Evolutionary conservation across 2,329 filamentous ascomycete species (phyloP).

Genomic region (Dactylellina drechsleri): DNA sequence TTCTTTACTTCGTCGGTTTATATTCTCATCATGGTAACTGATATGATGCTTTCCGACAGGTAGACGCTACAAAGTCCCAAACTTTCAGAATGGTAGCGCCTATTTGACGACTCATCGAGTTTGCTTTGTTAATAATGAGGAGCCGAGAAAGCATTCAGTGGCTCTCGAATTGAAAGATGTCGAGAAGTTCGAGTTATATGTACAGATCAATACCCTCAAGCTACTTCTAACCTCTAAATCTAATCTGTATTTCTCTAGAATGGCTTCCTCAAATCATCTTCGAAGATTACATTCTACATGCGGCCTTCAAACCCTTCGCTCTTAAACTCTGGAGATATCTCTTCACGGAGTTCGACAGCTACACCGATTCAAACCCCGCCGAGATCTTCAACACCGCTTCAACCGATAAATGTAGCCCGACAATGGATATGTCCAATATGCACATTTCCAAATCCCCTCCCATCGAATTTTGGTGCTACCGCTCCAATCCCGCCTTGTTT

Average conservation of each 20-base stretch:
- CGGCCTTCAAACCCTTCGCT: conserved; percentile 67
- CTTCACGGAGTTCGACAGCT: conserved; percentile 64
- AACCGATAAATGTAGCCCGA: conserved; percentile 61
- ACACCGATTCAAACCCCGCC: conserved; percentile 61
- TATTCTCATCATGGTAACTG: conserved; percentile 16
- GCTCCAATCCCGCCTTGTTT: conserved; percentile 78
- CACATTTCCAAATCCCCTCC: conserved; percentile 82
- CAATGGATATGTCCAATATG: conserved; percentile 85
- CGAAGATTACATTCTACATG: conserved; percentile 88
- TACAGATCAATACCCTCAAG: conserved; percentile 60
- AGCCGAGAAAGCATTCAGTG: conserved; percentile 84
- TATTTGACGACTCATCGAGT: conserved; percentile 95
- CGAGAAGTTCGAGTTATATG: conserved; percentile 89
- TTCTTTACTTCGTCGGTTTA: conserved; percentile 11
- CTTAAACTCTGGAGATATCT: conserved; percentile 62
- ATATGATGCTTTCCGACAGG: conserved; percentile 55
- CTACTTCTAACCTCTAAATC: not conserved
- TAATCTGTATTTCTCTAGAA: conserved; percentile 66
- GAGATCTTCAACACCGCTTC: conserved; percentile 60
- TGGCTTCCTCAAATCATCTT: conserved; percentile 91
- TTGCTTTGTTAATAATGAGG: conserved; percentile 90
- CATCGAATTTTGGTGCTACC: conserved; percentile 91
- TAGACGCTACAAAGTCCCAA: conserved; percentile 93
- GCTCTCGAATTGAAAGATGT: conserved; percentile 90
- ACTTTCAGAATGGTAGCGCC: conserved; percentile 93